Conservation (phyloP, 768 basidiomycete species). For the Glaciozyma martinii region DNA sequence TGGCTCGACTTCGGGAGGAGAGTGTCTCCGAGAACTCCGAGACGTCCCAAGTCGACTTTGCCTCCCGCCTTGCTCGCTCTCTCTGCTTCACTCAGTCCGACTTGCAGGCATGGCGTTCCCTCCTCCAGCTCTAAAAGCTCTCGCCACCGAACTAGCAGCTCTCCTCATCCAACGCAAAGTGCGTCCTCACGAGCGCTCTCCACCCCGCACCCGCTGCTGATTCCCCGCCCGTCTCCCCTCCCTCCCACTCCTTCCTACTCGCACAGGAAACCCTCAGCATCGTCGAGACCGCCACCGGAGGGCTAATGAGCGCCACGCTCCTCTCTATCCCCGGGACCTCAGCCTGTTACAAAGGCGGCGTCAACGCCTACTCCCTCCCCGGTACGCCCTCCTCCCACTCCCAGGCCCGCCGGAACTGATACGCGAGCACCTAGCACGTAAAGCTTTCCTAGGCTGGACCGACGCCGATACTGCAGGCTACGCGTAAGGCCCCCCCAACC, state of each 20-base stretch:
- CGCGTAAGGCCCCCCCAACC: background rate
- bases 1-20: no score
- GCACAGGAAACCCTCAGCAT: slow-evolving; percentile 8
- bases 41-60: no score
- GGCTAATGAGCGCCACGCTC: background rate
- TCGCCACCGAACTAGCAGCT: background rate
- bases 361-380: background rate
- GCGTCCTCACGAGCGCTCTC: background rate
- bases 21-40: no score
- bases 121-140: background rate
- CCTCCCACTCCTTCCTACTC: background rate
- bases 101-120: slow-evolving; percentile 4
- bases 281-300: slow-evolving; percentile 7
- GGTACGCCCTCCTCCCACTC: no score
- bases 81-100: no score
- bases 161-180: slow-evolving; percentile 5
- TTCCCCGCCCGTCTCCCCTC: no score
- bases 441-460: no score
- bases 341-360: background rate
- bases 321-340: slow-evolving; percentile 6
- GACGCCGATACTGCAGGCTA: no score
- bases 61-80: no score
- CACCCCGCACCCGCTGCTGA: background rate
- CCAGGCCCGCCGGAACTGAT: no score
- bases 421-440: no score